phyloP scores from a whole-genome alignment of 2,329 filamentous ascomycete genomes.

The Colletotrichum euphorbiae region DNA sequence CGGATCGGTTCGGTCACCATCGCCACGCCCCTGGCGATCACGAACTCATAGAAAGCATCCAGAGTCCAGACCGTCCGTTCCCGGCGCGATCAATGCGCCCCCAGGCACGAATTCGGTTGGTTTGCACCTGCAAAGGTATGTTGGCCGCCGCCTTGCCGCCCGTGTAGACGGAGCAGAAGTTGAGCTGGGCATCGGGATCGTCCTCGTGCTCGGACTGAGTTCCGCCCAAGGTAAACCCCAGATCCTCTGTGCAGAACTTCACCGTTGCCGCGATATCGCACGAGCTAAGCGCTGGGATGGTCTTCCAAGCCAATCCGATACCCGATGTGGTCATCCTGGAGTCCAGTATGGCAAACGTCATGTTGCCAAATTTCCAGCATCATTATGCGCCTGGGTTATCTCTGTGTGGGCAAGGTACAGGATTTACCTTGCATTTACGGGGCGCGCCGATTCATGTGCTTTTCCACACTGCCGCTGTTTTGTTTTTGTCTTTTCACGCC shows the following conservation, averaged over 20 bases:
- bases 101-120: background rate
- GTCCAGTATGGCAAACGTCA: too few species aligned
- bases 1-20: slow-evolving; percentile 9
- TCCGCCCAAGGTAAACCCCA: slow-evolving; percentile 12
- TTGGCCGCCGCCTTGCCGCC: slow-evolving; percentile 24
- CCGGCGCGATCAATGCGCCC: slow-evolving; percentile 16
- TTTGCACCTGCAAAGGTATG: slow-evolving; percentile 20
- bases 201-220: background rate
- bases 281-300: slow-evolving; percentile 20
- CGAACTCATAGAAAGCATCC: background rate
- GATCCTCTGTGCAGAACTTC: slow-evolving; percentile 13
- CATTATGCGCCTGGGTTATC: background rate
- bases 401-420: background rate
- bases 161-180: slow-evolving; percentile 28
- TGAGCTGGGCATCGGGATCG: background rate
- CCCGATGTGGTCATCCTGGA: background rate
- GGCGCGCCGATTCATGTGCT: background rate
- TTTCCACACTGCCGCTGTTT: background rate
- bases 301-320: slow-evolving; percentile 34
- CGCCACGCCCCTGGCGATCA: background rate
- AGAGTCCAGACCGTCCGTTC: slow-evolving; percentile 15
- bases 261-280: slow-evolving; percentile 17
- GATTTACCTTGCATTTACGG: background rate
- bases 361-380: too few species aligned
- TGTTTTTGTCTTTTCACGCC: background rate